These are phyloP conservation scores for Cladophialophora psammophila DNA, from an alignment of 2,329 filamentous ascomycete species.

Conservation along the genomic window DNA sequence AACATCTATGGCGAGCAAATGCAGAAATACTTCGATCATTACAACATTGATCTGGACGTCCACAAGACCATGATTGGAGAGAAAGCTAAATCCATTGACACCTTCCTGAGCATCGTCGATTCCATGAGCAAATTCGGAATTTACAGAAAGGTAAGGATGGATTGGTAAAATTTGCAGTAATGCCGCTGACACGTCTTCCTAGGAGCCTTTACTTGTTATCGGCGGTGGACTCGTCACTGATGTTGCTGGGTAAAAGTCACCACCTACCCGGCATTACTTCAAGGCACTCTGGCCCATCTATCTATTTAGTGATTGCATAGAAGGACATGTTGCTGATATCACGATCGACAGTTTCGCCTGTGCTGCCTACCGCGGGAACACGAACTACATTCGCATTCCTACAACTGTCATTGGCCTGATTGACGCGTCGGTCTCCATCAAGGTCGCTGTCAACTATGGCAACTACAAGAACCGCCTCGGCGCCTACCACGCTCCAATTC, in stretches of 20 bases:
- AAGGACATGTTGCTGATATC: constrained; percentile 41
- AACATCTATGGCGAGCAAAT: constrained; percentile 72
- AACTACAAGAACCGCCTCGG: constrained; percentile 78
- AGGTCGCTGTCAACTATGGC: constrained; percentile 79
- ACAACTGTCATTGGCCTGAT: constrained; percentile 79
- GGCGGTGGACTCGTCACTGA: constrained; percentile 76
- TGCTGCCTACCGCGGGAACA: constrained; percentile 74
- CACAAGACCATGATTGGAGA: constrained; percentile 78
- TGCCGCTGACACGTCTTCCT: constrained; percentile 14
- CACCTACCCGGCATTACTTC: constrained; percentile 53
- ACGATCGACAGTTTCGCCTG: constrained; percentile 66
- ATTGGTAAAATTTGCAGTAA: constrained; percentile 21
- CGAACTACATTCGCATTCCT: constrained; percentile 76
- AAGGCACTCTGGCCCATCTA: constrained; percentile 59
- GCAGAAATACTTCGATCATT: constrained; percentile 71
- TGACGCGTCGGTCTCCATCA: constrained; percentile 77
- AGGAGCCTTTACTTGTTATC: constrained; percentile 71
- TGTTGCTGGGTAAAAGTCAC: constrained; percentile 69
- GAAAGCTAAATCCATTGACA: constrained; percentile 76
- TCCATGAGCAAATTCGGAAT: constrained; percentile 78
- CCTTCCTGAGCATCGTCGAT: constrained; percentile 72
- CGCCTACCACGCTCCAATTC: constrained; percentile 74
- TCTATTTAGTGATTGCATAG: constrained; percentile 39
- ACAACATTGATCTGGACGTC: constrained; percentile 68
- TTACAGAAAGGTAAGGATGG: constrained; percentile 62